Percentiles rank a stretch among this genome's conserved stretches.
Evolutionary conservation across 1,139 yeast genomes (phyloP).

Genomic region (Suhomyces panamericanus): DNA sequence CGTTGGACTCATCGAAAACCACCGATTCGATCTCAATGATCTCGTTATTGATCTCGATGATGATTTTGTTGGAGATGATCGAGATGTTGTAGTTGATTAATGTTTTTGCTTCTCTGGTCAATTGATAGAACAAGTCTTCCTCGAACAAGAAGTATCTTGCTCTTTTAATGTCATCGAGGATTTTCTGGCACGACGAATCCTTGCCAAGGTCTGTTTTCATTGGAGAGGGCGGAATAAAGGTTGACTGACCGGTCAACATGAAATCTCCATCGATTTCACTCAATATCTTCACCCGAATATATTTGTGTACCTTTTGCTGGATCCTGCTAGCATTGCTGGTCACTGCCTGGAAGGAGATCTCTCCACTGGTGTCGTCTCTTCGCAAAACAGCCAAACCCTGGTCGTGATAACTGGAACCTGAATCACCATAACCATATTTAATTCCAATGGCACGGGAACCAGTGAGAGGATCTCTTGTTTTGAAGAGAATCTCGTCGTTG

Average conservation of each 20-base stretch:
- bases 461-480: conserved; percentile 54
- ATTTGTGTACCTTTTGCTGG: conserved; percentile 35
- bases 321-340: conserved; percentile 20
- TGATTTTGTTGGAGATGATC: conserved; percentile 62
- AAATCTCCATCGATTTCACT: conserved; percentile 55
- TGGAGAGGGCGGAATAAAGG: conserved; percentile 25
- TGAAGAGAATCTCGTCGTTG: conserved; percentile 70
- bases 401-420: conserved; percentile 73
- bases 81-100: conserved; percentile 73
- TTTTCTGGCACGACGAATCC: conserved; percentile 27
- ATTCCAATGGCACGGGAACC: conserved; percentile 64
- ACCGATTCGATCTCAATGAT: conserved; percentile 70
- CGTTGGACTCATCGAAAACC: conserved; percentile 47
- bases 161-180: conserved; percentile 54
- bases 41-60: conserved; percentile 64
- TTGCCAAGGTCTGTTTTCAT: not conserved
- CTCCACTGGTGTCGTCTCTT: conserved; percentile 37
- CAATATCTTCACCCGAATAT: conserved; percentile 54
- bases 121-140: conserved; percentile 73
- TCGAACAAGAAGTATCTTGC: conserved; percentile 79
- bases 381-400: conserved; percentile 72
- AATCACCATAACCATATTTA: conserved; percentile 87
- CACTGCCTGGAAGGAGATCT: conserved; percentile 34
- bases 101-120: conserved; percentile 72
- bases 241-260: conserved; percentile 50